Evolutionary conservation across 192 early-diverging fungal species (phyloP), one percentile per base, ranked within the genome.

Genomic region (Coemansia sp.): DNA sequence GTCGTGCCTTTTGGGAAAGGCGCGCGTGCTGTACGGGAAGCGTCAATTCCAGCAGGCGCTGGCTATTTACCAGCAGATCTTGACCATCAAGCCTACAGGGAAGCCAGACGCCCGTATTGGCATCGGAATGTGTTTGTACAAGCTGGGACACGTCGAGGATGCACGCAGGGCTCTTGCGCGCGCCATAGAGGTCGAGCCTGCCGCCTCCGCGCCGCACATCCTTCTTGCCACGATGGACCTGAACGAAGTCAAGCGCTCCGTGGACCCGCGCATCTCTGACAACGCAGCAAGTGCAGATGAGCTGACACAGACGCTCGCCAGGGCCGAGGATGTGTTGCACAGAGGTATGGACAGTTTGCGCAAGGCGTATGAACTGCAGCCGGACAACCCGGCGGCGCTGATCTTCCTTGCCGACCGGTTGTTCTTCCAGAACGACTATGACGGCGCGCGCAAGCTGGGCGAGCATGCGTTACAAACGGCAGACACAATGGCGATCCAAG

Each of bases 61-160:
- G 65, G 77, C 71, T 17, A 66, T 71, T 23, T 98, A 96, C 71
- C 93, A 96, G 72, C 85, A 83, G 49, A 85, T 92, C 13, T 82
- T 95, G 5, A 79, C 55, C 36, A 62, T 87, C 59, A 69, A 75
- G 33, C 88, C 94, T 2, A 68, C 82, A 5, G 71, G 84, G 15
- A 74, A 75, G 62, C 84, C 92, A 50, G 88, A 95, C 73, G 83
- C 87, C 41, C 87, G 95, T 29, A 76, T 95, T 23, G 88, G 91
- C 20, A 94, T 98, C 66, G 94, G 93, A 14, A 82, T 95, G 59
- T 98, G 95, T 71, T 92, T 87, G 74, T 82, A 88, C 62, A 86
- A 87, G 48, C 82, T 95, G 6, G 84, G 85, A 2, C 89, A 91
- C 82, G 23, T 65, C 20, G 80, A 74, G 14, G 79, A 90, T 46